Evolutionary conservation across 1,139 yeast genomes (phyloP), one percentile per base, ranked within the genome.

Genomic region (Yamadazyma diospyri): DNA sequence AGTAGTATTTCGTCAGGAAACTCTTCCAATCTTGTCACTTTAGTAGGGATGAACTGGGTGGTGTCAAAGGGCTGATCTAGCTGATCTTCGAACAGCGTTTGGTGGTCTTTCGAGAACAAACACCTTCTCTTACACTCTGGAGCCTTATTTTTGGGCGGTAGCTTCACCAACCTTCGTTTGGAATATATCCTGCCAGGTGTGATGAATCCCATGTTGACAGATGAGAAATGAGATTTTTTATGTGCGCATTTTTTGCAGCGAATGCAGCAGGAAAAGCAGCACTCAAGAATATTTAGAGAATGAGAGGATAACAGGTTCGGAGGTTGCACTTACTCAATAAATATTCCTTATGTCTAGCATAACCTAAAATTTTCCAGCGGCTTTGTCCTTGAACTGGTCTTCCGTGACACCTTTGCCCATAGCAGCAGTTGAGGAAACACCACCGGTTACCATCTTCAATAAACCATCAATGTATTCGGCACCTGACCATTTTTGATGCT

Each of bases 381-480:
- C 49, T 29, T 47, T 48, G 29, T 59, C 64, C 62, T 83, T 81
- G 72, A 89, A 89, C 66, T 89, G 97, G 50, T 85, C 95, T 69
- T 89, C 98, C 40, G 98, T 89, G 50, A 89, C 97, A 71, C 97
- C 97, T 43, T 82, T 83, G 57, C 97, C 97, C 97, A 89, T 89
- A 38, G 97, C 97, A 47, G 97, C 95, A 35, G 97, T 92, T 16
- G 95, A 83, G 35, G 92, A 73, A 40, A 89, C 85, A 67, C 98
- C 98, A 53, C 97, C 97, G 39, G 94, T 81, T 30, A 88, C 94
- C 69, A 88, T 73, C 63, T 81, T 87, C 62, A 89, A 79, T 53
- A 89, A 72, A 42, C 87, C 83, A 62, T 89, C 98, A 57, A 92
- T 83, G 70, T 88, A 92, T 63, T 86, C 95, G 25, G 98, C 98